These are phyloP conservation scores for Blumeria graminis DNA, from an alignment of 2,329 filamentous ascomycete genomes.

Conservation along the genomic window DNA sequence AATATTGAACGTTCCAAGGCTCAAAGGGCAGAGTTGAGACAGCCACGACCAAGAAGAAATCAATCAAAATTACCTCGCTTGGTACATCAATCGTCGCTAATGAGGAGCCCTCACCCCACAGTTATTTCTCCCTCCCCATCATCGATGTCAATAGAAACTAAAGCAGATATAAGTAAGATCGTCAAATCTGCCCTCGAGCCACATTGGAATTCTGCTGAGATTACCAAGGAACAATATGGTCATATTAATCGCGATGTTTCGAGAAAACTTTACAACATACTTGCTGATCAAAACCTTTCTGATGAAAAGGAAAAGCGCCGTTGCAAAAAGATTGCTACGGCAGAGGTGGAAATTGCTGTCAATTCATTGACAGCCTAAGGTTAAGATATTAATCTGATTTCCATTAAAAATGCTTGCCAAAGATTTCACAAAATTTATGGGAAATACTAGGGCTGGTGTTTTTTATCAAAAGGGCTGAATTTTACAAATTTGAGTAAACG, in stretches of 20 bases:
- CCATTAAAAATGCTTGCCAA: no score
- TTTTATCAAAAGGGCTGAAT: no score
- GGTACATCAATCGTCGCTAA: constrained; percentile 36
- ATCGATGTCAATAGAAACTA: constrained; percentile 53
- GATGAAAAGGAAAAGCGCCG: constrained; percentile 39
- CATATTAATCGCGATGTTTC: constrained; percentile 80
- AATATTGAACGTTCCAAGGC: constrained; percentile 10
- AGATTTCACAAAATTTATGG: no score
- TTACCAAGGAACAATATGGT: constrained; percentile 78
- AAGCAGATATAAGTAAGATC: constrained; percentile 71
- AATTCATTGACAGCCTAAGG: constrained; percentile 24
- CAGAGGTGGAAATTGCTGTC: constrained; percentile 58
- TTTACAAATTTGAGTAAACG: no score
- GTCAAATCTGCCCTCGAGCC: constrained; percentile 65
- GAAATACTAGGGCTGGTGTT: no score
- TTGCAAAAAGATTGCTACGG: constrained; percentile 53
- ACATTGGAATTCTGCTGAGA: constrained; percentile 46
- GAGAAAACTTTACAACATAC: constrained; percentile 59
- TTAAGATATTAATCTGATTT: no score
- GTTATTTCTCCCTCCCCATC: constrained; percentile 27
- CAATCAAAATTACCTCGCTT: constrained; percentile 14
- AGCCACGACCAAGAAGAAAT: constrained; percentile 12
- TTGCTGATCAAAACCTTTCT: constrained; percentile 20
- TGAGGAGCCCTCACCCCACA: constrained; percentile 20
- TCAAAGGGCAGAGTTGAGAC: constrained; percentile 9